phyloP scores from a whole-genome alignment of 441 rosid genomes.

The Viola pubescens region DNA sequence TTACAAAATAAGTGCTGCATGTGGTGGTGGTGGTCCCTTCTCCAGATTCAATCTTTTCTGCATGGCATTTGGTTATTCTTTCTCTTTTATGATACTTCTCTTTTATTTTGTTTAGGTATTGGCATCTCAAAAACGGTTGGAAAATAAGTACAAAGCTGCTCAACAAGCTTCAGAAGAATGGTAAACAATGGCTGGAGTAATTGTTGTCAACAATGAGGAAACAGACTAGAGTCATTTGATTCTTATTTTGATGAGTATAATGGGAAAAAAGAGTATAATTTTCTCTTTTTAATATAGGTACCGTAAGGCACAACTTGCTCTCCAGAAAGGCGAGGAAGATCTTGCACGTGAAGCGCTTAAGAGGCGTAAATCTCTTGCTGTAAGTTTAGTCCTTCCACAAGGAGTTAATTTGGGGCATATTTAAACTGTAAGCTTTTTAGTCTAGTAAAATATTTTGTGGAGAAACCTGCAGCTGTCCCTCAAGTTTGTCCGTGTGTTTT shows the following conservation, averaged over 20 bases:
- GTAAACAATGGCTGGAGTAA: slow-evolving; percentile 25
- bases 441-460: too few relatives aligned
- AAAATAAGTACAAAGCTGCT: slow-evolving; percentile 84
- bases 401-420: neutral
- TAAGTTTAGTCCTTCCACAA: slow-evolving; percentile 30
- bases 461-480: too few relatives aligned
- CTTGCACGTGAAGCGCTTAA: slow-evolving; percentile 99
- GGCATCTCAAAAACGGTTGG: slow-evolving; percentile 92
- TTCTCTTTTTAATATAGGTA: slow-evolving; percentile 44
- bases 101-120: slow-evolving; percentile 45
- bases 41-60: neutral
- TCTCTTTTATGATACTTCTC: neutral
- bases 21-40: too few relatives aligned
- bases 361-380: slow-evolving; percentile 83
- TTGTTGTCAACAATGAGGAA: neutral
- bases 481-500: too few relatives aligned
- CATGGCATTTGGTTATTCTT: slow-evolving; percentile 4
- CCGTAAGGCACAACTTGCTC: slow-evolving; percentile 95
- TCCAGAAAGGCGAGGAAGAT: slow-evolving; percentile 93
- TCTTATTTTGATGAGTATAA: slow-evolving; percentile 1
- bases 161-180: slow-evolving; percentile 88
- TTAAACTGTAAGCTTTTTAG: neutral
- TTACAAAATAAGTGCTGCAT: too few relatives aligned
- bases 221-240: neutral
- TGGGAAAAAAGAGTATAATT: neutral